Evolutionary conservation across 129 eudicot genomes (phyloP), one percentile per base, ranked within the genome.

Genomic region (Saussurea involucrata): DNA sequence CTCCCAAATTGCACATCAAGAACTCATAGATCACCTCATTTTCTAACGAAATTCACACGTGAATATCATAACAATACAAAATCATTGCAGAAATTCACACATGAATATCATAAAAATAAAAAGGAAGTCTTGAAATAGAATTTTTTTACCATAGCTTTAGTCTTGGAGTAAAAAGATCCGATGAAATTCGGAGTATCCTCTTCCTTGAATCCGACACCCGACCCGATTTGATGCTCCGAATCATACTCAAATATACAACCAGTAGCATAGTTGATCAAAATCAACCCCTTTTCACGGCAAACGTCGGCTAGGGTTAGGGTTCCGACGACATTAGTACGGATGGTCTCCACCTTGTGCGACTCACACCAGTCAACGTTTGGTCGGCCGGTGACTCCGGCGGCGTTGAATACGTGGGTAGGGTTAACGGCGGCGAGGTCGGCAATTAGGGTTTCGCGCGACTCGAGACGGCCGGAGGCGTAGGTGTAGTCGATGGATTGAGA

Each of bases 351-450:
- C 82, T 89, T 89, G 44, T 86, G 91, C 2, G 91, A 73, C 67
- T 89, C 95, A 63, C 95, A 89, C 95, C 95, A 89, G 81, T 89
- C 95, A 34, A 89, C 95, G 80, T 89, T 89, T 4, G 95, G 95
- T 0, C 95, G 82, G 73, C 89, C 91, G 28, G 91, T 89, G 5
- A 89, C 95, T 3, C 95, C 95, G 32, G 95, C 95, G 25, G 95
- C 91, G 74, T 89, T 89, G 85, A 89, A 86, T 1, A 87, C 89
- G 24, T 89, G 95, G 1, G 89, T 84, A 4, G 95, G 95, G 60
- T 72, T 74, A n/a, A 79, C 78, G 64, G 84, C n/a, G 32, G 80
- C 79, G 37, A 89, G 34, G 75, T 89, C 95, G 33, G 83, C 79
- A 27, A 70, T 72, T 22, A 89, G 73, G 31, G 87, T 77, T 7